Percentiles rank a stretch among this genome's conserved stretches.
Evolutionary conservation across 345 rosid species (phyloP).

Genomic region (Bruguiera parviflora): DNA sequence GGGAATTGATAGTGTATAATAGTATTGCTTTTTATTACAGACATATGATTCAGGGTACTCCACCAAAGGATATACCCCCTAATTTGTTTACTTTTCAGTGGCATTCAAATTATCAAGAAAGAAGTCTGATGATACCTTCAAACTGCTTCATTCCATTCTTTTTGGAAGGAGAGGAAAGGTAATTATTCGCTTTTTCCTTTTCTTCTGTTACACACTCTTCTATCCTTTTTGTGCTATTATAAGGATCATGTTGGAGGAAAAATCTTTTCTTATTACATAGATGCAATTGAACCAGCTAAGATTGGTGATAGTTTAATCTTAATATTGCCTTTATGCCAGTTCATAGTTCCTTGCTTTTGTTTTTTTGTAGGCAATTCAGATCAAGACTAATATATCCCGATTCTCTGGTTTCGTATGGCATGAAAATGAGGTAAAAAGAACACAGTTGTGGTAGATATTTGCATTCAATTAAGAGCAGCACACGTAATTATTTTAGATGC

Average conservation of each 20-base stretch:
- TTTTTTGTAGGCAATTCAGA: constrained; percentile 73
- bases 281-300: neutral
- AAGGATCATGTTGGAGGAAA: neutral
- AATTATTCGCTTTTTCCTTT: constrained; percentile 14
- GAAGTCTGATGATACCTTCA: constrained; percentile 74
- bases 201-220: neutral
- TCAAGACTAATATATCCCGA: constrained; percentile 71
- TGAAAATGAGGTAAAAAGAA: constrained; percentile 62
- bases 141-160: constrained; percentile 66
- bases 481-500: too few species aligned
- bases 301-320: constrained; percentile 5
- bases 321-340: constrained; percentile 15
- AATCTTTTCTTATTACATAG: neutral
- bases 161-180: constrained; percentile 90
- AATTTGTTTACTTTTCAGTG: constrained; percentile 44
- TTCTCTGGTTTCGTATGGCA: constrained; percentile 94
- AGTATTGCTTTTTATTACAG: too few species aligned
- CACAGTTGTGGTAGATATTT: constrained; percentile 5
- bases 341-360: constrained; percentile 27
- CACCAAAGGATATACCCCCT: neutral
- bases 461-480: too few species aligned
- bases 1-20: neutral
- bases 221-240: neutral
- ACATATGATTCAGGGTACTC: too few species aligned
- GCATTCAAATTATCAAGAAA: constrained; percentile 72